Evolutionary conservation across 306 rosid species (phyloP), one percentile per base, ranked within the genome.

Genomic region (Medicago ruthenica): DNA sequence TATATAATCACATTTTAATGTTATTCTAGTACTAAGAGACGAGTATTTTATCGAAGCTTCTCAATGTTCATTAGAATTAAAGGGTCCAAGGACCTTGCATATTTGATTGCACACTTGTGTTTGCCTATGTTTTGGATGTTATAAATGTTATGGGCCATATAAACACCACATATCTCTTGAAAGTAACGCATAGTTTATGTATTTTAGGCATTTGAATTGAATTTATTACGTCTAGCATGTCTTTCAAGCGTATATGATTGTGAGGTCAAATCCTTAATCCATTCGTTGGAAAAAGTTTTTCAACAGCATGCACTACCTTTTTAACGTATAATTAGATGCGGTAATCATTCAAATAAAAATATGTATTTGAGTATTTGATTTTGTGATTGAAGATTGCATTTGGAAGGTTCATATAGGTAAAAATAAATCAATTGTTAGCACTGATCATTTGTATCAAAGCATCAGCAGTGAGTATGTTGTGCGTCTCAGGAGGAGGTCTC

Each of bases 1-100:
- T 71, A 82, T 89, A 42, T 89, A 83, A 81, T 67, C 36, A 50
- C 75, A 42, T 50, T 75, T 70, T 44, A 17, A 27, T 80, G 47
- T 67, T 57, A 44, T 55, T 44, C 53, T 36, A 65, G 70, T 55
- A n/a, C 47, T 50, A 42, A 55, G 39, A 55, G 65, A 14, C 6
- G 20, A 40, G 67, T 42, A 12, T 62, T 61, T 39, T 62, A 11
- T 57, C 44, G 27, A 50, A 41, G 53, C 62, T 27, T 71, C 71
- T 44, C 13, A 13, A 11, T 74, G 71, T 70, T 62, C 78, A 18
- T 58, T 57, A 40, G 41, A 71, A 70, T 27, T 39, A 48, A 75
- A 76, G 79, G 50, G 73, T 57, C 17, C 37, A 60, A 40, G 65
- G 73, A 64, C 22, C 59, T 34, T 21, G 54, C 55, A 9, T 41